These are phyloP conservation scores for Jamesozyma spencerorum DNA, from an alignment of 805 yeast genomes.

Conservation along the genomic window DNA sequence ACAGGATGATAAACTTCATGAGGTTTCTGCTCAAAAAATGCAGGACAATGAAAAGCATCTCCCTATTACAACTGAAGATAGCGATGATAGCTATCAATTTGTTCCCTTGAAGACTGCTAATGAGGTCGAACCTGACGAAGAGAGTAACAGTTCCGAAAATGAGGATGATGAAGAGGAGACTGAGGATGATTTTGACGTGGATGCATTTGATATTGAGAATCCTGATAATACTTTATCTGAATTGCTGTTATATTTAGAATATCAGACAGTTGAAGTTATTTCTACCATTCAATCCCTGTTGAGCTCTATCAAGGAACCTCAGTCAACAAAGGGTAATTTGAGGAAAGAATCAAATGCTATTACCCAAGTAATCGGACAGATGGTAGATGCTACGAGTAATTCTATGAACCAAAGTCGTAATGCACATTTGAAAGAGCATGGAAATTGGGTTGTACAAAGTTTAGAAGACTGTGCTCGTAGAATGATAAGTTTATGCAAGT, in stretches of 20 bases:
- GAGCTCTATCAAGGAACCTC: slow-evolving; percentile 65
- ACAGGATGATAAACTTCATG: neutral
- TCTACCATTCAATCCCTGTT: slow-evolving; percentile 78
- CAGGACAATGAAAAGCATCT: no score
- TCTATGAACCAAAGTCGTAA: slow-evolving; percentile 87
- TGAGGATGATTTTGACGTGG: slow-evolving; percentile 47
- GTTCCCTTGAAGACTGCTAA: slow-evolving; percentile 7
- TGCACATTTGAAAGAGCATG: slow-evolving; percentile 77
- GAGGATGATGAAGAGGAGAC: slow-evolving; percentile 13
- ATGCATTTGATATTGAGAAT: slow-evolving; percentile 69
- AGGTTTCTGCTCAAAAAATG: no score
- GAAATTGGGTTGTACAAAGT: slow-evolving; percentile 81
- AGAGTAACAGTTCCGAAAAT: slow-evolving; percentile 17
- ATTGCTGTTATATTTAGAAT: slow-evolving; percentile 76
- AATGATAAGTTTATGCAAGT: slow-evolving; percentile 61
- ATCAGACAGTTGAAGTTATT: slow-evolving; percentile 86
- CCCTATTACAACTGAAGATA: neutral
- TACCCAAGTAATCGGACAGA: slow-evolving; percentile 65
- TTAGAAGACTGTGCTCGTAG: slow-evolving; percentile 78
- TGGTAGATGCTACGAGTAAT: slow-evolving; percentile 81
- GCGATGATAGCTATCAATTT: slow-evolving; percentile 12
- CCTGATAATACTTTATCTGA: slow-evolving; percentile 86
- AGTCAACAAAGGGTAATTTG: slow-evolving; percentile 66
- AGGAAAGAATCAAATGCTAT: slow-evolving; percentile 69
- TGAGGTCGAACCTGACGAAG: slow-evolving; percentile 8